Percentiles rank a stretch among this genome's conserved stretches.
Conservation (phyloP, 2,329 filamentous ascomycete genomes). For the Myriosclerotinia duriaeana region DNA sequence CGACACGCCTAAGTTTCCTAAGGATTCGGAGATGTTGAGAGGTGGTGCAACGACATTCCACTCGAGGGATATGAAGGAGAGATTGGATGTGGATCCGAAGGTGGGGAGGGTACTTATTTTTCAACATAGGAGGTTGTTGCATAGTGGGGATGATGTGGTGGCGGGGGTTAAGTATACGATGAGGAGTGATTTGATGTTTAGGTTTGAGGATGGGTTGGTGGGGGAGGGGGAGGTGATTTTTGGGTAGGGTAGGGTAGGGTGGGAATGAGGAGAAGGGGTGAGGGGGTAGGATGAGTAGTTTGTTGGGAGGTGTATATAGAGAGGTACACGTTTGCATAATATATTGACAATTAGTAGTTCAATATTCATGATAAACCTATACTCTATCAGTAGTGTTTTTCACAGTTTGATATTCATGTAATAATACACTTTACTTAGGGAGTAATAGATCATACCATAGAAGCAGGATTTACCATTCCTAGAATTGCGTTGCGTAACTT, state of each 20-base stretch:
- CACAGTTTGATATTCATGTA: too few relatives aligned
- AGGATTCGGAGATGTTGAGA: conserved; percentile 10
- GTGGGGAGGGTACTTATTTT: conserved; percentile 60
- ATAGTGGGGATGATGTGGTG: conserved; percentile 54
- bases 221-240: conserved; percentile 13
- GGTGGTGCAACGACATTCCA: conserved; percentile 56
- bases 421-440: too few relatives aligned
- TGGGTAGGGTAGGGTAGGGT: neutral
- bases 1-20: neutral
- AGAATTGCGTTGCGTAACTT: too few relatives aligned
- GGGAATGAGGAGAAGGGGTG: too few relatives aligned
- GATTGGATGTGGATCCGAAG: conserved; percentile 55
- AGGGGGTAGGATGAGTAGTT: too few relatives aligned
- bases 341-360: too few relatives aligned
- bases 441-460: too few relatives aligned
- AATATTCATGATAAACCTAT: too few relatives aligned
- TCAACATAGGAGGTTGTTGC: conserved; percentile 53
- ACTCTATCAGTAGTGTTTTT: too few relatives aligned
- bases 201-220: conserved; percentile 32
- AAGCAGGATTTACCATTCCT: too few relatives aligned
- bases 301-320: too few relatives aligned
- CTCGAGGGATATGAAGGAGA: conserved; percentile 45
- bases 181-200: conserved; percentile 56
- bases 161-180: conserved; percentile 57
- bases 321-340: too few relatives aligned